phyloP scores from a whole-genome alignment of 495 filamentous ascomycete species.

The Elaphomyces granulatus region DNA sequence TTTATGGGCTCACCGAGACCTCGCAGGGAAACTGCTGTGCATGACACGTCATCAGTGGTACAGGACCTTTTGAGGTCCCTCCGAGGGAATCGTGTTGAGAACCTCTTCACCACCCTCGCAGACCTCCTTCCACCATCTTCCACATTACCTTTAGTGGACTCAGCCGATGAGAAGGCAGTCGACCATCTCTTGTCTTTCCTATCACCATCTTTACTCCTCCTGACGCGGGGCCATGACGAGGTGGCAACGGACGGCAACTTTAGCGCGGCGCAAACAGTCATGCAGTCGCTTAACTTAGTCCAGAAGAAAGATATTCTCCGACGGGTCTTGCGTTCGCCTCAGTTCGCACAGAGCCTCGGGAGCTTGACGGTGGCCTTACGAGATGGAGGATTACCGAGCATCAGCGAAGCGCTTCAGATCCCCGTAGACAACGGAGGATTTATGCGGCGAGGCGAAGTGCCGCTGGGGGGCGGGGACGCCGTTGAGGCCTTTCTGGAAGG shows the following conservation, averaged over 20 bases:
- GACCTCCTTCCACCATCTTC: slow-evolving; percentile 66
- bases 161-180: slow-evolving; percentile 45
- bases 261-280: slow-evolving; percentile 51
- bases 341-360: slow-evolving; percentile 73
- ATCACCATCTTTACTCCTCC: slow-evolving; percentile 55
- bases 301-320: slow-evolving; percentile 74
- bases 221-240: slow-evolving; percentile 51
- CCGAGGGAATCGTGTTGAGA: slow-evolving; percentile 41
- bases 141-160: slow-evolving; percentile 64
- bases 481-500: slow-evolving; percentile 84
- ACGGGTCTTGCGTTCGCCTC: slow-evolving; percentile 76
- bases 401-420: slow-evolving; percentile 73
- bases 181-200: slow-evolving; percentile 64
- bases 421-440: slow-evolving; percentile 70
- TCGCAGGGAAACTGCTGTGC: slow-evolving; percentile 25
- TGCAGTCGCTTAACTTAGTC: slow-evolving; percentile 53
- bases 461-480: slow-evolving; percentile 76
- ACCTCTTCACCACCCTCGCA: slow-evolving; percentile 67
- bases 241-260: slow-evolving; percentile 48
- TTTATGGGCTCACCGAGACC: slow-evolving; percentile 10
- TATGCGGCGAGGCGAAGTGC: slow-evolving; percentile 53
- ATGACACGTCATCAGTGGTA: slow-evolving; percentile 51
- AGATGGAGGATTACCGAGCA: slow-evolving; percentile 82
- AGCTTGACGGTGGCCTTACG: slow-evolving; percentile 76
- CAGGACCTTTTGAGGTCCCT: slow-evolving; percentile 83